Percentiles rank a stretch among this genome's conserved stretches.
These are phyloP conservation scores for Citrus inodora DNA, from an alignment of 345 rosid species.

Conservation along the genomic window DNA sequence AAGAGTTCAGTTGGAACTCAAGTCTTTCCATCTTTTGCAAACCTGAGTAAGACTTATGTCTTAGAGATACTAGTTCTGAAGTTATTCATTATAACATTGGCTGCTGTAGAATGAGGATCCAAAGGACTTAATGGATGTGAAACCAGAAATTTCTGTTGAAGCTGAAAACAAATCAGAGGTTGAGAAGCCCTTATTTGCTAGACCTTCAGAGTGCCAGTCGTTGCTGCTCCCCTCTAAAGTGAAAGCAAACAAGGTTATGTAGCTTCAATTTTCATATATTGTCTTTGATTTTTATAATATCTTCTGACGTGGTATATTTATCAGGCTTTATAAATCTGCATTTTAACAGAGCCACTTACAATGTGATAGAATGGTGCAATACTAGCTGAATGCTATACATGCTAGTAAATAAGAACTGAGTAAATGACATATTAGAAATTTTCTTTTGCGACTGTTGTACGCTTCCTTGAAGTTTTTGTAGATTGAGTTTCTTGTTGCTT, in stretches of 20 bases:
- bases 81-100: background rate
- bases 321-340: background rate
- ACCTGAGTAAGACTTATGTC: background rate
- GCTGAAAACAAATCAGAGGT: background rate
- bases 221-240: constrained; percentile 18
- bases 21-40: background rate
- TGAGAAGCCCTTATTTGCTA: background rate
- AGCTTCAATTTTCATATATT: background rate
- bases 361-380: background rate
- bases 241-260: constrained; percentile 31
- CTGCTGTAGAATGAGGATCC: constrained; percentile 2
- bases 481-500: constrained; percentile 1
- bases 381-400: background rate
- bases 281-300: background rate
- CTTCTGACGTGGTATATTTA: background rate
- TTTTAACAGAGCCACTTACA: background rate
- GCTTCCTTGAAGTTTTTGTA: background rate
- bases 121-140: constrained; percentile 3
- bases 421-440: background rate
- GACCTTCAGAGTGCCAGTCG: constrained; percentile 21
- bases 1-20: background rate
- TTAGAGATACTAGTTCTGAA: constrained; percentile 1
- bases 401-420: background rate
- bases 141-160: background rate
- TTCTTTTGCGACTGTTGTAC: background rate